phyloP scores from a whole-genome alignment of 2,329 filamentous ascomycete genomes.

The Ilyonectria sp. region DNA sequence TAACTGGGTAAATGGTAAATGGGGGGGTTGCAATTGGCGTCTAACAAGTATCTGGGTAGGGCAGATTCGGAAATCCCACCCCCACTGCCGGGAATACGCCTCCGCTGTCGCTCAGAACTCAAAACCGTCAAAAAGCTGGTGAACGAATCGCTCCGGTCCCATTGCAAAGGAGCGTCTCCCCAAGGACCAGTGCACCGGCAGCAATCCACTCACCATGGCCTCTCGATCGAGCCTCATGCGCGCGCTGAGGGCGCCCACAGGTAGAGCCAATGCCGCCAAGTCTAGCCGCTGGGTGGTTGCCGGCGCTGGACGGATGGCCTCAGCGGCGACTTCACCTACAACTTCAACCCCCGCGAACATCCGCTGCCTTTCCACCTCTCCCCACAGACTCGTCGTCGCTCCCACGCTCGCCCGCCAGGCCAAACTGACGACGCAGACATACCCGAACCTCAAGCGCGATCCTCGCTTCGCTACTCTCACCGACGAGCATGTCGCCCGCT shows the following conservation, averaged over 20 bases:
- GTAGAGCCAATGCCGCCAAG: slow-evolving; percentile 25
- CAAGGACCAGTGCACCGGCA: background rate
- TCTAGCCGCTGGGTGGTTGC: slow-evolving; percentile 14
- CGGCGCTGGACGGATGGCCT: slow-evolving; percentile 24
- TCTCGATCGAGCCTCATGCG: slow-evolving; percentile 47
- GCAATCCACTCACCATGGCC: slow-evolving; percentile 37
- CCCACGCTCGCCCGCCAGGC: slow-evolving; percentile 40
- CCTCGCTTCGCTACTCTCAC: slow-evolving; percentile 81
- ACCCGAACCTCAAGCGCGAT: slow-evolving; percentile 87
- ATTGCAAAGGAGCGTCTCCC: slow-evolving; percentile 19
- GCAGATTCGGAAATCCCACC: slow-evolving; percentile 21
- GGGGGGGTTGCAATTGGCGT: background rate
- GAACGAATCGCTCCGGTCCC: slow-evolving; percentile 13
- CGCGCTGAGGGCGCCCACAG: slow-evolving; percentile 41
- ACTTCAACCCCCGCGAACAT: slow-evolving; percentile 21
- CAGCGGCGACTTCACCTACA: slow-evolving; percentile 12
- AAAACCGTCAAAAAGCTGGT: slow-evolving; percentile 24
- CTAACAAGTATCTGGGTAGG: background rate
- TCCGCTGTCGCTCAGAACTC: slow-evolving; percentile 21
- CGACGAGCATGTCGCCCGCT: slow-evolving; percentile 84
- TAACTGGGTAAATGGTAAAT: background rate
- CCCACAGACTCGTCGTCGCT: slow-evolving; percentile 47
- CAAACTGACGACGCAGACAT: slow-evolving; percentile 88
- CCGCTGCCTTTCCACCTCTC: slow-evolving; percentile 51
- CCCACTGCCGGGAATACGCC: slow-evolving; percentile 12